These are phyloP conservation scores for Trichosporon ovoides DNA, from an alignment of 1,284 basidiomycete genomes.

Conservation along the genomic window DNA sequence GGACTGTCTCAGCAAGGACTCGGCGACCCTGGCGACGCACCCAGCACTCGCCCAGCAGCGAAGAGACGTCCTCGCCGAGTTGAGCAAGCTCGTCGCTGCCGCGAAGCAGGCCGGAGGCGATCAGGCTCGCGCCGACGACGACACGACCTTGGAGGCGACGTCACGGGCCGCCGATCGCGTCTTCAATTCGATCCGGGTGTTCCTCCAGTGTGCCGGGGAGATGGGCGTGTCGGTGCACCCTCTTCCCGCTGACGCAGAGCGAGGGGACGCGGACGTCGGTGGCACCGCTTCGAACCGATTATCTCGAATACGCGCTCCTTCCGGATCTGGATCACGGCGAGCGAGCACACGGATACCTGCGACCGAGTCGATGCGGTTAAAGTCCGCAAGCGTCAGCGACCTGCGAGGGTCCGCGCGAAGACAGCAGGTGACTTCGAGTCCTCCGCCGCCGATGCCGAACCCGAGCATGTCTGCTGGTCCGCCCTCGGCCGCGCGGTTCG, in stretches of 20 bases:
- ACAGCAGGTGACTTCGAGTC: conserved; percentile 30
- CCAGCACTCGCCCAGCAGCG: conserved; percentile 69
- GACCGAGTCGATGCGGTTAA: conserved; percentile 12
- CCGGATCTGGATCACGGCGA: not conserved
- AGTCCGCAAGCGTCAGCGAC: conserved; percentile 57
- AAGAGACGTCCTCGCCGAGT: conserved; percentile 71
- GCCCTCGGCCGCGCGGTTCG: conserved; percentile 23
- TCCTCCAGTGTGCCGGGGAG: conserved; percentile 64
- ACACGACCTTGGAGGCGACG: conserved; percentile 45
- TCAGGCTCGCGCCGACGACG: conserved; percentile 31
- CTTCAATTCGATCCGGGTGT: conserved; percentile 48
- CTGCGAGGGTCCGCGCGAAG: conserved; percentile 50
- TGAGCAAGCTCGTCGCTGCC: conserved; percentile 78
- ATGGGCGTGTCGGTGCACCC: conserved; percentile 60
- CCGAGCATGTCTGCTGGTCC: not conserved
- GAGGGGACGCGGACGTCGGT: not conserved
- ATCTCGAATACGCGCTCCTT: conserved; percentile 1
- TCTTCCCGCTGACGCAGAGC: not conserved
- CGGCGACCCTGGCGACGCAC: conserved; percentile 62
- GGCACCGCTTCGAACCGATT: not conserved
- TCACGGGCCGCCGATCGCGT: conserved; percentile 49
- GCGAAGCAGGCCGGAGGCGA: conserved; percentile 59
- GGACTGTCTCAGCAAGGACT: conserved; percentile 79
- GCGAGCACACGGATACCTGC: not conserved
- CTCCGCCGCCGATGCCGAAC: conserved; percentile 30